These are phyloP conservation scores for Fusarium temperatum DNA, from an alignment of 2,329 filamentous ascomycete genomes.

Conservation along the genomic window DNA sequence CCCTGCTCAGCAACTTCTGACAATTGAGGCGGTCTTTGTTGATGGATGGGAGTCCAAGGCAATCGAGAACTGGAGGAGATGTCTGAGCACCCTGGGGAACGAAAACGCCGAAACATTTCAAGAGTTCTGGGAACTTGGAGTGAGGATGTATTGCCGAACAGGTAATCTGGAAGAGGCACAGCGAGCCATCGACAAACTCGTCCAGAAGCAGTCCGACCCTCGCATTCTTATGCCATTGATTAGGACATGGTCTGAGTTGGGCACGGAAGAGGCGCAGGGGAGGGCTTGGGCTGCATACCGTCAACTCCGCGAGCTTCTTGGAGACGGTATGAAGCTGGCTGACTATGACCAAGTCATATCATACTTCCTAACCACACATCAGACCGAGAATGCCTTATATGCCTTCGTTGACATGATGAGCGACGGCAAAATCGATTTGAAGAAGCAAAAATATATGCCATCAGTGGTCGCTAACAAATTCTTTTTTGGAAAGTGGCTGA, in stretches of 20 bases:
- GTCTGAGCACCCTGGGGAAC: slow-evolving; percentile 61
- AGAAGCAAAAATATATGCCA: slow-evolving; percentile 56
- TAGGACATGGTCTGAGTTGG: slow-evolving; percentile 66
- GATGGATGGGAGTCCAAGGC: slow-evolving; percentile 68
- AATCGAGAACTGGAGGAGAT: slow-evolving; percentile 70
- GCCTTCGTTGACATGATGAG: slow-evolving; percentile 93
- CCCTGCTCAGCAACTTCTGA: slow-evolving; percentile 68
- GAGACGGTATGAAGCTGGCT: slow-evolving; percentile 68
- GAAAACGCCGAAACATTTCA: slow-evolving; percentile 55
- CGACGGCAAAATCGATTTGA: slow-evolving; percentile 61
- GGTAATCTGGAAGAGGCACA: slow-evolving; percentile 69
- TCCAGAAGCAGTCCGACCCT: slow-evolving; percentile 59
- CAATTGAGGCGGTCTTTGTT: slow-evolving; percentile 74
- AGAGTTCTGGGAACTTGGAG: slow-evolving; percentile 71
- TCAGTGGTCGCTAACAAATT: slow-evolving; percentile 73
- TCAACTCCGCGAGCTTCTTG: slow-evolving; percentile 68
- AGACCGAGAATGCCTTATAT: slow-evolving; percentile 73
- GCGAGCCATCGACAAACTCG: slow-evolving; percentile 62
- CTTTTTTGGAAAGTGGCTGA: slow-evolving; percentile 90
- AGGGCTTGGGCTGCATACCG: slow-evolving; percentile 75
- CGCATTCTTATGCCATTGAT: slow-evolving; percentile 75
- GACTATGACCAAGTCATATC: slow-evolving; percentile 82
- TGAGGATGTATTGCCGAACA: slow-evolving; percentile 68
- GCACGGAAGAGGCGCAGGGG: slow-evolving; percentile 55
- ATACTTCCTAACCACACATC: slow-evolving; percentile 72